Evolutionary conservation across 2,329 filamentous ascomycete genomes (phyloP), one percentile per base, ranked within the genome.

Genomic region (Fusarium marasasianum): DNA sequence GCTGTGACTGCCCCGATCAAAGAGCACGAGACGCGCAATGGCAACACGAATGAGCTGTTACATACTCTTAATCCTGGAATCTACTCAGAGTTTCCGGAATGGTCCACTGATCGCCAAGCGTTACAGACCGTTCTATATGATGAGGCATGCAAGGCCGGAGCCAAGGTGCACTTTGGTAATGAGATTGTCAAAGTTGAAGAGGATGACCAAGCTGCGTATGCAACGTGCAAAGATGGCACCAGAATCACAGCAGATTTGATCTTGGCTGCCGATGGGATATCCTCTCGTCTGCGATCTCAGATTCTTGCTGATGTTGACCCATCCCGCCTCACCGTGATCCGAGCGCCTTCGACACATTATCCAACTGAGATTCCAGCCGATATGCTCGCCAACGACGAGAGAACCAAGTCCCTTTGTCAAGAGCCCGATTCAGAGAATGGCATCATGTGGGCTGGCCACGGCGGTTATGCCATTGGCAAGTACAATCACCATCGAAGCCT

Each of bases 371-470:
- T 53, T 3, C 29, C 59, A 6, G 38, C 41, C 4, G 20, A 47
- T 1, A 62, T 63, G 58, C 59, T 66, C 8, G 22, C 9, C 22
- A 66, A 37, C 1, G 44, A 63, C 18, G 51, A 63, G 1, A 56
- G 5, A 8, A 63, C 59, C 17, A 66, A 41, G 8, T 44, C 51
- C 10, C 48, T 66, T 4, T 31, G 51, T 35, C 4, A 44, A 2
- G 13, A 48, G 12, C 51, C 64, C 2, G 33, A 66, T 1, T 66
- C 64, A n/a, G 59, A 66, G 9, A 56, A 63, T 4, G 50, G 59
- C 1, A 51, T 66, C 9, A 66, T 66, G 64, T 66, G 64, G 64
- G 58, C 64, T 38, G 64, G 64, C 3, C 51, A 66, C 8, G 59
- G 64, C 4, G 59, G 51, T 6, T 66, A 63, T 44, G 58, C 59